Evolutionary conservation across 2,329 filamentous ascomycete genomes (phyloP).

Genomic region (Alternaria angustiovoidea): DNA sequence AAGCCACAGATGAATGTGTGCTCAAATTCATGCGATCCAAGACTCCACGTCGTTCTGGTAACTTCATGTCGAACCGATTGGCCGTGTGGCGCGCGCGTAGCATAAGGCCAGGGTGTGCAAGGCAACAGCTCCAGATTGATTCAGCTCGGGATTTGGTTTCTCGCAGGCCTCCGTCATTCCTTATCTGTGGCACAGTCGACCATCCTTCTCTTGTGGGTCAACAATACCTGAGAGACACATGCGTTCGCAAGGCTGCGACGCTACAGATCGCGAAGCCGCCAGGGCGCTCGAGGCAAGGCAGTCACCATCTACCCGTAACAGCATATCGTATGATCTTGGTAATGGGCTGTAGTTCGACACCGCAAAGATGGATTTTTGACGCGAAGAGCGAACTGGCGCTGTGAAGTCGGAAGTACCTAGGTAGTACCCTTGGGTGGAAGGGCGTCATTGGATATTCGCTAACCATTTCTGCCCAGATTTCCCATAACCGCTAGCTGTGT

Average conservation of each 20-base stretch:
- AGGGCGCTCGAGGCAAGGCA: not conserved
- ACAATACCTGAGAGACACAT: not conserved
- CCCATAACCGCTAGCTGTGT: too few species aligned
- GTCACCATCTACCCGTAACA: not conserved
- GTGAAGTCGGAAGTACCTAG: not conserved
- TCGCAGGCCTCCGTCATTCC: not conserved
- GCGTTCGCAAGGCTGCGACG: not conserved
- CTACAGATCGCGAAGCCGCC: not conserved
- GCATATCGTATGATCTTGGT: not conserved
- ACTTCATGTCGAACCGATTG: not conserved
- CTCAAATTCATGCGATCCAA: conserved; percentile 5
- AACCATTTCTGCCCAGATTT: not conserved
- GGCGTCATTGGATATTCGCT: not conserved
- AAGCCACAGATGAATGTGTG: not conserved
- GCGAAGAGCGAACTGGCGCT: not conserved
- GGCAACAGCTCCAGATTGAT: conserved; percentile 2
- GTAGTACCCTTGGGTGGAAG: not conserved
- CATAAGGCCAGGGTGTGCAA: conserved; percentile 1
- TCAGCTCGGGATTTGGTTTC: not conserved
- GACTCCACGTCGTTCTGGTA: not conserved
- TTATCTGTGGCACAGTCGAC: not conserved
- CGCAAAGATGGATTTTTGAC: not conserved
- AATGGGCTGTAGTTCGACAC: not conserved
- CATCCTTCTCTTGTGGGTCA: not conserved
- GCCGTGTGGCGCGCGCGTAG: conserved; percentile 5